These are phyloP conservation scores for Metarhizium guizhouense DNA, from an alignment of 2,329 filamentous ascomycete species.

Conservation along the genomic window DNA sequence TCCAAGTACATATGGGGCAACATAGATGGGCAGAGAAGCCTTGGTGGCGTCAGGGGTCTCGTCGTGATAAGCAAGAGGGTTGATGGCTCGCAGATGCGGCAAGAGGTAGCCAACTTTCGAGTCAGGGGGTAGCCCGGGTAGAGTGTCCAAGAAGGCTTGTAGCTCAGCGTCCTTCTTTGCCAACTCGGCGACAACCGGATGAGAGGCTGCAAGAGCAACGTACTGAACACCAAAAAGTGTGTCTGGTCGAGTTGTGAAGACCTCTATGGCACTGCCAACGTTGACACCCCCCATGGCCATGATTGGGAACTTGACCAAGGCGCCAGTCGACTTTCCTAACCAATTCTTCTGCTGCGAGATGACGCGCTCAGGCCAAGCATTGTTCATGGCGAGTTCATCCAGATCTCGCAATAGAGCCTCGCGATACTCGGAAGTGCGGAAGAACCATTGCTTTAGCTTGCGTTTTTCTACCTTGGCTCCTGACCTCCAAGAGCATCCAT, in stretches of 20 bases:
- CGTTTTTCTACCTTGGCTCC: slow-evolving; percentile 76
- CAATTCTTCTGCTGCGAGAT: slow-evolving; percentile 79
- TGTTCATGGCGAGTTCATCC: slow-evolving; percentile 51
- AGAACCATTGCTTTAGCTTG: slow-evolving; percentile 80
- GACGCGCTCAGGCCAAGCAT: slow-evolving; percentile 75
- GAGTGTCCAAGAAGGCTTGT: slow-evolving; percentile 56
- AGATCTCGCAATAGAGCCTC: slow-evolving; percentile 65
- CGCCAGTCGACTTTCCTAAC: slow-evolving; percentile 72
- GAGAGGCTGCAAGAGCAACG: slow-evolving; percentile 65
- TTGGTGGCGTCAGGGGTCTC: slow-evolving; percentile 40
- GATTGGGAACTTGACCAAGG: slow-evolving; percentile 62
- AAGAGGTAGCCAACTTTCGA: slow-evolving; percentile 62
- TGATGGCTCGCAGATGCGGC: slow-evolving; percentile 50
- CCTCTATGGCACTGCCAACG: slow-evolving; percentile 46
- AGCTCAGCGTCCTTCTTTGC: slow-evolving; percentile 53
- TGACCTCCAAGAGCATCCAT: slow-evolving; percentile 79
- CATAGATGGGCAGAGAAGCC: slow-evolving; percentile 62
- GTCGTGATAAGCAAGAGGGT: slow-evolving; percentile 53
- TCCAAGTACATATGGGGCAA: slow-evolving; percentile 75
- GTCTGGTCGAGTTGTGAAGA: slow-evolving; percentile 79
- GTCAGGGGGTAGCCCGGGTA: slow-evolving; percentile 45
- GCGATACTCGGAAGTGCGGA: slow-evolving; percentile 72
- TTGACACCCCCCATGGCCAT: slow-evolving; percentile 31
- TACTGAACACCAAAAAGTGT: slow-evolving; percentile 86
- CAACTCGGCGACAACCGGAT: slow-evolving; percentile 56